Evolutionary conservation across 2,329 filamentous ascomycete genomes (phyloP).

Genomic region (Daldinia eschscholtzii): DNA sequence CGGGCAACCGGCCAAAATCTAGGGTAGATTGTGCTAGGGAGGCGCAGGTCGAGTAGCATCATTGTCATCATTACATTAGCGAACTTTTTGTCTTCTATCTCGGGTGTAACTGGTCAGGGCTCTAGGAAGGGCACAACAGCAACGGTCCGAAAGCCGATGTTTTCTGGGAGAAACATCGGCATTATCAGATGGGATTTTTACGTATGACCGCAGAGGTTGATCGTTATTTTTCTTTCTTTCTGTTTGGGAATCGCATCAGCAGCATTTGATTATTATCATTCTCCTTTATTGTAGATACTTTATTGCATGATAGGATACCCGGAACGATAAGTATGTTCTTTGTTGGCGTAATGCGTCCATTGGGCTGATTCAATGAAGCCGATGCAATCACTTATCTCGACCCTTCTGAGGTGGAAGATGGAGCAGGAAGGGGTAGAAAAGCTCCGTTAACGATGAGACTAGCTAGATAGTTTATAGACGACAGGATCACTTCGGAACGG

Average conservation of each 20-base stretch:
- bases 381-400: not conserved
- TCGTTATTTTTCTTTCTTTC: conserved; percentile 7
- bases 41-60: conserved; percentile 28
- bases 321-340: conserved; percentile 29
- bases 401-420: not conserved
- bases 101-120: conserved; percentile 37
- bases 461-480: not conserved
- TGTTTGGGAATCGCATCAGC: conserved; percentile 25
- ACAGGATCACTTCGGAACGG: not conserved
- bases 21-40: conserved; percentile 27
- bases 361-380: conserved; percentile 11
- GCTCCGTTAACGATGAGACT: not conserved
- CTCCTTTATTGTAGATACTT: conserved; percentile 9
- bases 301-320: conserved; percentile 40
- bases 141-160: conserved; percentile 23
- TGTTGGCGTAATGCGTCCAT: conserved; percentile 13
- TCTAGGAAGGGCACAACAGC: conserved; percentile 34
- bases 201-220: conserved; percentile 26
- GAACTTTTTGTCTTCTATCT: conserved; percentile 18
- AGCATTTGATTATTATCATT: conserved; percentile 23
- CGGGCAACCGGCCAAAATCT: conserved; percentile 30
- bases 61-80: conserved; percentile 24
- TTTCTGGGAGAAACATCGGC: conserved; percentile 24
- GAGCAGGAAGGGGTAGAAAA: conserved; percentile 1
- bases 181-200: conserved; percentile 39